Conservation (phyloP, 2,329 filamentous ascomycete species). For the Xylaria sp. region DNA sequence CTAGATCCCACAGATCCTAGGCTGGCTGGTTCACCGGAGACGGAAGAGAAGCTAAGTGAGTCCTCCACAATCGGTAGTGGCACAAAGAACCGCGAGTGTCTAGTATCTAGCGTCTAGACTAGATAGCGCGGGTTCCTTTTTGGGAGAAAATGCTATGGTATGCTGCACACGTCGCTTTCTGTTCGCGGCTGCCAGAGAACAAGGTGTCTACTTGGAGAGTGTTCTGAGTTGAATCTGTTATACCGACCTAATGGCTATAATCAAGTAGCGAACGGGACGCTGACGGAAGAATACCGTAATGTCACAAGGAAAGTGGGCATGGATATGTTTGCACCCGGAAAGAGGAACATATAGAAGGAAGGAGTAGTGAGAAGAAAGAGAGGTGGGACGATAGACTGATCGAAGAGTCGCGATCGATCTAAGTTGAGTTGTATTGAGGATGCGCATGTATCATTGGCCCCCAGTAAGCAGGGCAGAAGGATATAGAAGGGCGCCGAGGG, state of each 20-base stretch:
- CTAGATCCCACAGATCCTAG: slow-evolving; percentile 24
- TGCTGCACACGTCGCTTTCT: slow-evolving; percentile 30
- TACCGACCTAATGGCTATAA: background rate
- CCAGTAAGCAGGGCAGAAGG: background rate
- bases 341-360: background rate
- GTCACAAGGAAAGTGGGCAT: slow-evolving; percentile 10
- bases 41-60: slow-evolving; percentile 19
- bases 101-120: background rate
- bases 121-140: background rate
- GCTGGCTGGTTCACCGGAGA: slow-evolving; percentile 34
- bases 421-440: slow-evolving; percentile 14
- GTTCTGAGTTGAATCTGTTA: background rate
- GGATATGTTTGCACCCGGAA: slow-evolving; percentile 7
- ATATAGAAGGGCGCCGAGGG: background rate
- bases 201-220: background rate
- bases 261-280: slow-evolving; percentile 15
- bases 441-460: slow-evolving; percentile 5
- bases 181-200: slow-evolving; percentile 26
- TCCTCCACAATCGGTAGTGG: slow-evolving; percentile 8
- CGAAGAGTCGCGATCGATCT: background rate
- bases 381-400: slow-evolving; percentile 5
- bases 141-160: slow-evolving; percentile 11
- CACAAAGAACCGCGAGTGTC: slow-evolving; percentile 29
- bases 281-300: background rate
- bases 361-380: background rate